Evolutionary conservation across 208 protist genomes (phyloP).

Genomic region (Crithidia expoeki): DNA sequence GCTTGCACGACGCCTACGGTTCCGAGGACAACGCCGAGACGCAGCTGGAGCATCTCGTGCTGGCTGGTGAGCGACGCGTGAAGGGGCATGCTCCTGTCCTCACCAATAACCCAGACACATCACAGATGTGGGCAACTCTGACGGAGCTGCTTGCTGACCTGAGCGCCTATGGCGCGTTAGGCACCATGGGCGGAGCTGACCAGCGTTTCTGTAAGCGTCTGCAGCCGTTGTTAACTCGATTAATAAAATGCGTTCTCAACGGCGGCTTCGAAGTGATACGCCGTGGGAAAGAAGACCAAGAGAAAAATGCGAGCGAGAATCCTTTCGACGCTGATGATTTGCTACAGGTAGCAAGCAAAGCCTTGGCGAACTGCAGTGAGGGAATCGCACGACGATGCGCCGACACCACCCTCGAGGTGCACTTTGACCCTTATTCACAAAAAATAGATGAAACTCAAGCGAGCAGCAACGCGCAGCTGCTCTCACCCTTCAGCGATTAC

Average conservation of each 20-base stretch:
- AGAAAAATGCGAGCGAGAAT: background rate
- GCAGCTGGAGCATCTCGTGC: slow-evolving; percentile 28
- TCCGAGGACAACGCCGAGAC: slow-evolving; percentile 14
- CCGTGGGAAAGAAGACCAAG: background rate
- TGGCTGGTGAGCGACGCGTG: slow-evolving; percentile 23
- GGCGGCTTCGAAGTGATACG: slow-evolving; percentile 18
- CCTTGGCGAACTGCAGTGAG: slow-evolving; percentile 49
- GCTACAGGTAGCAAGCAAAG: slow-evolving; percentile 24
- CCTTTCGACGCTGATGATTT: slow-evolving; percentile 23
- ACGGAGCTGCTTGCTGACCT: slow-evolving; percentile 32
- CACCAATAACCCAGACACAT: background rate
- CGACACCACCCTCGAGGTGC: slow-evolving; percentile 37
- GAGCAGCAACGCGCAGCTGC: too few species aligned
- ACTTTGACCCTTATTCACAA: too few species aligned
- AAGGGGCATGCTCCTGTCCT: slow-evolving; percentile 10
- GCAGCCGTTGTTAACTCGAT: slow-evolving; percentile 39
- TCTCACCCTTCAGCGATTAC: too few species aligned
- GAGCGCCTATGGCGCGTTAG: slow-evolving; percentile 39
- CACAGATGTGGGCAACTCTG: slow-evolving; percentile 15
- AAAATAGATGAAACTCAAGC: too few species aligned
- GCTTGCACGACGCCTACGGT: slow-evolving; percentile 36
- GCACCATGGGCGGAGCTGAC: slow-evolving; percentile 33
- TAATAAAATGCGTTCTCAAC: slow-evolving; percentile 34
- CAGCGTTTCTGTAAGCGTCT: slow-evolving; percentile 35
- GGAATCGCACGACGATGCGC: slow-evolving; percentile 43